A percentile compares a stretch with the other conserved stretches of the same genome.
phyloP scores from a whole-genome alignment of 2,329 filamentous ascomycete genomes.

The Microdochium trichocladiopsis region DNA sequence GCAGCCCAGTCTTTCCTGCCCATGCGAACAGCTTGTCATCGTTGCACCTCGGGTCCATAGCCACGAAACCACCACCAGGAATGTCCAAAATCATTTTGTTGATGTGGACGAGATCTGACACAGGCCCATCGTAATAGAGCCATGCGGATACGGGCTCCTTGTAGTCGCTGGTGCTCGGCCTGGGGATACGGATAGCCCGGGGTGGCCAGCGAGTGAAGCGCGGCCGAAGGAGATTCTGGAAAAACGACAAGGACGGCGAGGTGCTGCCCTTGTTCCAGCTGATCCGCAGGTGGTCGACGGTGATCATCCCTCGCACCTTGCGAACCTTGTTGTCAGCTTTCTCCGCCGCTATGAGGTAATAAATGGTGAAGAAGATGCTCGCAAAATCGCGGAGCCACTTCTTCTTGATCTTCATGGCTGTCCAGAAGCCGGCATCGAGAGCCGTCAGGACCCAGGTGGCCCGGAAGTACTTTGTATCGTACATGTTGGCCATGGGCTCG shows the following conservation, averaged over 20 bases:
- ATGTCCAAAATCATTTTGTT: constrained; percentile 79
- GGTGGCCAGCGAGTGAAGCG: constrained; percentile 76
- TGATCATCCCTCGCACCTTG: constrained; percentile 79
- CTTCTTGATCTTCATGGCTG: constrained; percentile 79
- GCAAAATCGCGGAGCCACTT: constrained; percentile 78
- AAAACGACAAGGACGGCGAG: constrained; percentile 72
- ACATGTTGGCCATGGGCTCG: constrained; percentile 90
- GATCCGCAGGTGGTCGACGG: constrained; percentile 83
- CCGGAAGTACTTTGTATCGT: constrained; percentile 85
- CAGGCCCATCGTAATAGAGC: constrained; percentile 89
- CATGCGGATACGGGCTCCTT: constrained; percentile 76
- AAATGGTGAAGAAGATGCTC: constrained; percentile 77
- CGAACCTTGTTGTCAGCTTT: constrained; percentile 94
- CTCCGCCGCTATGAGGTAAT: constrained; percentile 89
- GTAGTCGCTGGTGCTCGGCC: constrained; percentile 75
- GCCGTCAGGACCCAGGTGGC: constrained; percentile 96
- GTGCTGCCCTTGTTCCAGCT: constrained; percentile 90
- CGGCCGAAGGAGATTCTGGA: constrained; percentile 69
- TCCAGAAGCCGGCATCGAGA: constrained; percentile 96
- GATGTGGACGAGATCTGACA: constrained; percentile 70
- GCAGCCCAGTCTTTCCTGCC: constrained; percentile 83
- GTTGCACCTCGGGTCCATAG: constrained; percentile 90
- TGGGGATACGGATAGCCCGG: constrained; percentile 73
- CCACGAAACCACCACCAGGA: constrained; percentile 90
- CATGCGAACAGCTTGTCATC: constrained; percentile 92